Evolutionary conservation across 345 rosid genomes (phyloP).

Genomic region (Lagerstroemia speciosa): DNA sequence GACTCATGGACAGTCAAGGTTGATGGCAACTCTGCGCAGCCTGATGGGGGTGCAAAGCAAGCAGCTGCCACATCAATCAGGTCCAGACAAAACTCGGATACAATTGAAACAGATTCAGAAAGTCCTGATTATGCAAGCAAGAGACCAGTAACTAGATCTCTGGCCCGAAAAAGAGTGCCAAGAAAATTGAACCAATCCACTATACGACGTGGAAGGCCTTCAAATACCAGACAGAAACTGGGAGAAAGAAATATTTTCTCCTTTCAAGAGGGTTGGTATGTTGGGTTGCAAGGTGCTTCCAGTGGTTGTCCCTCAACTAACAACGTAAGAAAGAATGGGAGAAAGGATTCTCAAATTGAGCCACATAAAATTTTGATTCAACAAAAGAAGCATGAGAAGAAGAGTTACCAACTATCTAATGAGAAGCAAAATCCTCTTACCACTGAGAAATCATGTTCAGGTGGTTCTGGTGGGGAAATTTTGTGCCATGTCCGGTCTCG

Average conservation of each 20-base stretch:
- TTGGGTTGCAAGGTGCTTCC: constrained; percentile 22
- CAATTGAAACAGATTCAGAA: constrained; percentile 76
- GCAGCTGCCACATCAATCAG: constrained; percentile 23
- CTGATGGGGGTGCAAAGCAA: constrained; percentile 20
- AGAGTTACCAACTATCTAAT: constrained; percentile 25
- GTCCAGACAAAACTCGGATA: constrained; percentile 52
- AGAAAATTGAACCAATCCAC: constrained; percentile 22
- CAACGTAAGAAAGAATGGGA: constrained; percentile 27
- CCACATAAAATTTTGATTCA: constrained; percentile 29
- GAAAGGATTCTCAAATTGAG: constrained; percentile 23
- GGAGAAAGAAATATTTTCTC: constrained; percentile 35
- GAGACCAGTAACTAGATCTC: constrained; percentile 60
- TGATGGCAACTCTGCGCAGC: constrained; percentile 24
- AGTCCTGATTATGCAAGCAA: constrained; percentile 33
- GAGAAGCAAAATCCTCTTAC: constrained; percentile 21
- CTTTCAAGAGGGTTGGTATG: constrained; percentile 38
- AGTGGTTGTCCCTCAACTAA: constrained; percentile 27
- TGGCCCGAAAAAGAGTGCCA: constrained; percentile 35
- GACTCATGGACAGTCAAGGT: constrained; percentile 30
- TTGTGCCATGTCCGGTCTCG: constrained; percentile 18
- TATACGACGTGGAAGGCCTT: constrained; percentile 23
- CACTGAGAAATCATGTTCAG: constrained; percentile 41
- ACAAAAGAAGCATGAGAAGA: constrained; percentile 15
- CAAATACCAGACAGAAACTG: constrained; percentile 23
- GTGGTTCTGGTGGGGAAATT: constrained; percentile 23